Evolutionary conservation across 2,329 filamentous ascomycete genomes (phyloP).

Genomic region (Penicillium crustosum): DNA sequence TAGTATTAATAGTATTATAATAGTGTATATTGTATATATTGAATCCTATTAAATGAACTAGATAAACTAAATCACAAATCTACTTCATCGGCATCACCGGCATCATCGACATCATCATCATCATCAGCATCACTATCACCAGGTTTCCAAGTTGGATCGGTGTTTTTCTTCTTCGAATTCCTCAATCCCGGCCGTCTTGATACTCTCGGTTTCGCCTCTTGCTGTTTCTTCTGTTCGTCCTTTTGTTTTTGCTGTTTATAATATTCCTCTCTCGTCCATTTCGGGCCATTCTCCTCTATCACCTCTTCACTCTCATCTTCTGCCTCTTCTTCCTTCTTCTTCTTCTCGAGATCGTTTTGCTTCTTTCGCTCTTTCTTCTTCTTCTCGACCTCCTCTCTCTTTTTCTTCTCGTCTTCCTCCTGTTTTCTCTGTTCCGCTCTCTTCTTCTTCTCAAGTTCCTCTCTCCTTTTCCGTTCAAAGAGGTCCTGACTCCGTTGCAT

Average conservation of each 20-base stretch:
- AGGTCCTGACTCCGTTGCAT: neutral
- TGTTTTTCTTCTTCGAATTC: neutral
- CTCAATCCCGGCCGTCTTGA: neutral
- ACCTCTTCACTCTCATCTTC: neutral
- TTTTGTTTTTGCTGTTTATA: neutral
- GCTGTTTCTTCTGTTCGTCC: neutral
- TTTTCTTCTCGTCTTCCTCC: neutral
- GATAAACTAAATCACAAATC: neutral
- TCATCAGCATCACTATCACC: neutral
- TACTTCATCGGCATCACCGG: neutral
- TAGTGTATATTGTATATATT: no score
- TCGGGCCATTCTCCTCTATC: neutral
- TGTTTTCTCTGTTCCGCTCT: neutral
- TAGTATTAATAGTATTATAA: neutral
- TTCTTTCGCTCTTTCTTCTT: neutral
- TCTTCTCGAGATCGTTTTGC: neutral
- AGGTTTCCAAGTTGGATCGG: conserved; percentile 7
- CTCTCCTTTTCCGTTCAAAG: neutral
- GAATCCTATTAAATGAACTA: neutral
- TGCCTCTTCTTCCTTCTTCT: neutral
- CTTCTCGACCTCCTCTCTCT: neutral
- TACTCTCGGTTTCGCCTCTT: neutral
- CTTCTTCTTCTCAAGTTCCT: no score
- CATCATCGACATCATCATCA: no score
- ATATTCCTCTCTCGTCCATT: neutral